phyloP scores from a whole-genome alignment of 805 yeast genomes.

The Kodamaea laetipori region DNA sequence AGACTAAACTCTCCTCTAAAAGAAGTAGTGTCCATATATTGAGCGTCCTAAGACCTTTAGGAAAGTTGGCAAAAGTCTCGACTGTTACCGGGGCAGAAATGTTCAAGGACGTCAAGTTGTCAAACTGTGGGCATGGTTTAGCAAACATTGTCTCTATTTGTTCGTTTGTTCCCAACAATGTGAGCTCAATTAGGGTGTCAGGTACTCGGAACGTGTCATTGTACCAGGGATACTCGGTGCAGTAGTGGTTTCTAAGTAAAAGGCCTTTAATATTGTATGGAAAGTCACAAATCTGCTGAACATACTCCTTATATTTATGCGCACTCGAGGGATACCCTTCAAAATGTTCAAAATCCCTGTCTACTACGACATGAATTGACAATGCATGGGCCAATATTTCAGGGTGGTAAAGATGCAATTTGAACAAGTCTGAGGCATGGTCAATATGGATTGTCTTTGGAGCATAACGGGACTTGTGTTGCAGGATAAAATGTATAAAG shows the following conservation, averaged over 20 bases:
- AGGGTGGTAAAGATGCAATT: not conserved
- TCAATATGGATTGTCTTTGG: not conserved
- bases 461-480: not conserved
- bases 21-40: not conserved
- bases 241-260: not conserved
- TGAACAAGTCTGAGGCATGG: constrained; percentile 1
- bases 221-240: not conserved
- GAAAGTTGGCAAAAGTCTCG: not conserved
- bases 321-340: not conserved
- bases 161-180: not conserved
- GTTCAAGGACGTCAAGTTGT: not conserved
- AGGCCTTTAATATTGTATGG: not conserved
- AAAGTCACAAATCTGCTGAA: not conserved
- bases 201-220: not conserved
- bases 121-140: not conserved
- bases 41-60: not conserved
- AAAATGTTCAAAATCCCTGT: not conserved
- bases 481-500: not conserved
- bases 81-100: constrained; percentile 1
- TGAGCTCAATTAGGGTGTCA: not conserved
- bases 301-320: not conserved
- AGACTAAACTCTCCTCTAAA: not conserved
- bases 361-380: not conserved
- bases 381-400: not conserved
- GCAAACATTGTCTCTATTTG: not conserved